Conservation (phyloP, 257 asterid species). For the Solanum okadae region DNA sequence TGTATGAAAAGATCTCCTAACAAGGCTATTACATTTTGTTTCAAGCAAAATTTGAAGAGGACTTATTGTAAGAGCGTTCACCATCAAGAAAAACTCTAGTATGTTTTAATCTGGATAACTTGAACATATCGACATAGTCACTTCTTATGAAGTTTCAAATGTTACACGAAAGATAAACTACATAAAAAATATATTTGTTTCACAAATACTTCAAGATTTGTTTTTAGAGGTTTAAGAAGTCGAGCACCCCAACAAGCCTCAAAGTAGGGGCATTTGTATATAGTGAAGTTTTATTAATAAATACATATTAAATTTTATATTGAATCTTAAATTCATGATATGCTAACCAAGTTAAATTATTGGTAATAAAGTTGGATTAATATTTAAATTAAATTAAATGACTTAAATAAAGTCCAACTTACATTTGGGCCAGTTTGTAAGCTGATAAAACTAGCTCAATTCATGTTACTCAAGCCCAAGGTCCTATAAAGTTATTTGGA, state of each 20-base stretch:
- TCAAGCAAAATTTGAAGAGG: background rate
- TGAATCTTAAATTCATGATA: background rate
- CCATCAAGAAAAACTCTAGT: background rate
- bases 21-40: too few species aligned
- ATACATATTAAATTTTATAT: too few species aligned
- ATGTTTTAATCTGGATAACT: background rate
- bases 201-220: background rate
- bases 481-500: background rate
- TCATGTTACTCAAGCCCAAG: background rate
- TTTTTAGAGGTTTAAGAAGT: background rate
- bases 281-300: background rate
- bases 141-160: background rate
- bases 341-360: background rate
- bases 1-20: too few species aligned
- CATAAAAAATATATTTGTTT: too few species aligned
- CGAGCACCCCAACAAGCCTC: background rate
- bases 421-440: background rate
- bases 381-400: too few species aligned
- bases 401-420: background rate
- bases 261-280: too few species aligned
- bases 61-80: background rate
- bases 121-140: background rate
- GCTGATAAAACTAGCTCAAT: background rate
- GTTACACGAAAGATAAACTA: background rate
- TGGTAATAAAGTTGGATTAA: background rate